Evolutionary conservation across 495 filamentous ascomycete species (phyloP), one percentile per base, ranked within the genome.

Genomic region (Thozetella sp.): DNA sequence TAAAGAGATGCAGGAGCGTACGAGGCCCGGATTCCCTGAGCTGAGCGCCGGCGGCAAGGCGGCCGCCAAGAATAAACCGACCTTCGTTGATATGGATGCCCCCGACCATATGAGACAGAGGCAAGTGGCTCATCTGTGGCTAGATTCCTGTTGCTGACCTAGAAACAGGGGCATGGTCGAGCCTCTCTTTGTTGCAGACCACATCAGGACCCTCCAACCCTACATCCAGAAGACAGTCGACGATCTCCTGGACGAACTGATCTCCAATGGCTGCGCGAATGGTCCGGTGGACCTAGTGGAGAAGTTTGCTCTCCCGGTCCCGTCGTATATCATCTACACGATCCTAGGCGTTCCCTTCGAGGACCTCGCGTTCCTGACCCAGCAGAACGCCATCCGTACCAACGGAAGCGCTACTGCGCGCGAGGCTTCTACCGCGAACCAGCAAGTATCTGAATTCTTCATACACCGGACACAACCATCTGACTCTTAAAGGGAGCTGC

Each of bases 1-100:
- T 2, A 26, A 48, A 51, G n/a, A 13, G 24, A 1, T 22, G 4
- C 26, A 74, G 74, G 65, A 76, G 53, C 69, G 79, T 2, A 69
- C 52, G 11, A 57, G 76, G 9, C 72, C 76, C 2, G 78, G 80
- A 1, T 81, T 80, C 53, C 78, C 79, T 10, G 76, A 81, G 61
- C 67, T 81, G 51, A 63, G 60, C 37, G 57, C 67, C 23, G 66
- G 76, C 22, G 79, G 73, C 1, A 76, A 78, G 57, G 57, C 59
- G 6, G 80, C 77, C 1, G 73, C 62, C 19, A 74, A 80, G 58
- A 72, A 68, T 51, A 70, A 73, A 55, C 74, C 79, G 2, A 82
- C 78, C 4, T 80, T 82, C 57, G 79, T 81, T 6, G 76, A 81
- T 55, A 79, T 80, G 78, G 78, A 80, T 55, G 64, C 74, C 13